These are phyloP conservation scores for Nemania sp. DNA, from an alignment of 2,329 filamentous ascomycete species.

Conservation along the genomic window DNA sequence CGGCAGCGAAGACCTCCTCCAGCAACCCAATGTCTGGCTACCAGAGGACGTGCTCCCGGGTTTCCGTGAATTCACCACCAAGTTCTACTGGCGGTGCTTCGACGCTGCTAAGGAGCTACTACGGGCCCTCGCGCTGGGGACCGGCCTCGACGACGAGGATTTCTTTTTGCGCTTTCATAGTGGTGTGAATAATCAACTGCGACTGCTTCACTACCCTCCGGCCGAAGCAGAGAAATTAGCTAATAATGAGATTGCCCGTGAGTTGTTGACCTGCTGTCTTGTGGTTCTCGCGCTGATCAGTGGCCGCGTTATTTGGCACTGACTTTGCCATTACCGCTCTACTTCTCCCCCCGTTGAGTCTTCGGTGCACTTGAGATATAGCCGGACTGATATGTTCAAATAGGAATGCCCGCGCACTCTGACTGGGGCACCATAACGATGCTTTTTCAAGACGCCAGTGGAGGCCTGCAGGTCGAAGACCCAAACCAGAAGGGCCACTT, in stretches of 20 bases:
- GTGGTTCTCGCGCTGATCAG: no score
- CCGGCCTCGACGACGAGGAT: constrained; percentile 60
- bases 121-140: constrained; percentile 58
- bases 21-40: constrained; percentile 64
- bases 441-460: constrained; percentile 59
- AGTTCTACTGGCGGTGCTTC: constrained; percentile 63
- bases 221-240: constrained; percentile 59
- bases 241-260: constrained; percentile 57
- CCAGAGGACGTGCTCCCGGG: constrained; percentile 58
- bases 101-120: constrained; percentile 58
- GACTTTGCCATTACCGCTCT: not conserved
- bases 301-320: no score
- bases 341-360: not conserved
- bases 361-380: not conserved
- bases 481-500: constrained; percentile 52
- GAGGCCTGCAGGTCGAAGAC: constrained; percentile 61
- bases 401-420: constrained; percentile 51
- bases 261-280: not conserved
- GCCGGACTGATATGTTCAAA: constrained; percentile 2
- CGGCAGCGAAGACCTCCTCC: constrained; percentile 58
- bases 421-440: constrained; percentile 59
- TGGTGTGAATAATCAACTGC: constrained; percentile 68
- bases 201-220: constrained; percentile 69
- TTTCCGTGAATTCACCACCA: constrained; percentile 60
- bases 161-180: constrained; percentile 63